Evolutionary conservation across 495 filamentous ascomycete genomes (phyloP).

Genomic region (Podospora fimiseda): DNA sequence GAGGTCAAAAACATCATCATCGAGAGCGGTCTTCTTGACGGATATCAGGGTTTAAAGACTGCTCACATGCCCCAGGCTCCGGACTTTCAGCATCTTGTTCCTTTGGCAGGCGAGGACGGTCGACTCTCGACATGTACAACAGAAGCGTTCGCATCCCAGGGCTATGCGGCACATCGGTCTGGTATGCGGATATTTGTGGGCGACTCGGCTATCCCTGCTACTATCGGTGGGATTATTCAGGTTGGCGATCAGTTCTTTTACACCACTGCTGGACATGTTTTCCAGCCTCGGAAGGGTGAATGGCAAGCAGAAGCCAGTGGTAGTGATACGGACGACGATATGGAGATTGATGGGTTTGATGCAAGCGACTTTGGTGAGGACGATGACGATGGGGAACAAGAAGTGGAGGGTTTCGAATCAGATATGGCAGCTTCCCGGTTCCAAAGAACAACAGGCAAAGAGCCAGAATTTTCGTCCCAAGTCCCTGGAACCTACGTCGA

Average conservation of each 20-base stretch:
- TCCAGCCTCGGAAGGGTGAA: not conserved
- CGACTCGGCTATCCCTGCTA: not conserved
- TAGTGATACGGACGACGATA: not conserved
- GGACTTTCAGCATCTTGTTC: constrained; percentile 3
- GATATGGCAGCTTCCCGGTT: too few relatives aligned
- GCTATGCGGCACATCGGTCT: not conserved
- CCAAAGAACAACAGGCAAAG: not conserved
- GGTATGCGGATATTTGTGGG: not conserved
- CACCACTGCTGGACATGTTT: constrained; percentile 5
- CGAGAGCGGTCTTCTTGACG: constrained; percentile 6
- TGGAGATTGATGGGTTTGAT: not conserved
- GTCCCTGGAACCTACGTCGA: too few relatives aligned
- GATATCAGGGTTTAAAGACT: constrained; percentile 5
- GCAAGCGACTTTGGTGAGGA: not conserved
- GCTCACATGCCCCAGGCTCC: constrained; percentile 6
- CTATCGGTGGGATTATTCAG: constrained; percentile 3
- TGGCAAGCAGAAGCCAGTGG: not conserved
- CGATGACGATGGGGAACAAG: not conserved
- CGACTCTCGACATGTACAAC: not conserved
- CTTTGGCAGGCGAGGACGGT: not conserved
- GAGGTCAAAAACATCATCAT: constrained; percentile 3
- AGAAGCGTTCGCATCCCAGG: not conserved
- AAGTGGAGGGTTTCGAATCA: not conserved
- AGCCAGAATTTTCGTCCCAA: not conserved
- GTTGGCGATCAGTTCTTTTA: constrained; percentile 4